phyloP scores from a whole-genome alignment of 768 basidiomycete species.

The Rhodotorula diobovata region DNA sequence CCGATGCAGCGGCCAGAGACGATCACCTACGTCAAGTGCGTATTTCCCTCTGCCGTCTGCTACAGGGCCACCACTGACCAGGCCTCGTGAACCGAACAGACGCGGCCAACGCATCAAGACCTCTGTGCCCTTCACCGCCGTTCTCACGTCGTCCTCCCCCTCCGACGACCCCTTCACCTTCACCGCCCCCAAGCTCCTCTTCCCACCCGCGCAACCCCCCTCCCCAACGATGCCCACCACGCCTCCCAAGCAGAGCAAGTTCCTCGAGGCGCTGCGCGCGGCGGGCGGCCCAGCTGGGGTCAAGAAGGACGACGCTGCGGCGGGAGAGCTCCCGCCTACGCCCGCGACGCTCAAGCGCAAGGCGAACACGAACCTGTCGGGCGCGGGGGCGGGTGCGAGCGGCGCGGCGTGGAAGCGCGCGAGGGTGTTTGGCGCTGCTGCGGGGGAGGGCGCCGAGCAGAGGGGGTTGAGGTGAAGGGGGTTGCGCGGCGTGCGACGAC shows the following conservation, averaged over 20 bases:
- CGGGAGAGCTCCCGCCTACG: conserved; percentile 20
- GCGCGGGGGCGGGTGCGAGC: not conserved
- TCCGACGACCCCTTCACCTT: conserved; percentile 36
- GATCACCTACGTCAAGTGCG: conserved; percentile 34
- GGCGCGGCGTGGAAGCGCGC: conserved; percentile 13
- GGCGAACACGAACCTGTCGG: not conserved
- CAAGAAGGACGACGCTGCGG: not conserved
- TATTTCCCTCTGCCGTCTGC: not conserved
- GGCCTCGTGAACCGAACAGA: not conserved
- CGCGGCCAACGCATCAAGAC: conserved; percentile 34
- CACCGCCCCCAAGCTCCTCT: conserved; percentile 31
- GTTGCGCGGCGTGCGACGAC: too few relatives aligned
- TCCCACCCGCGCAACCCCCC: conserved; percentile 24
- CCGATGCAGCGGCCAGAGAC: conserved; percentile 27
- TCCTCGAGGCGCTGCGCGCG: conserved; percentile 33
- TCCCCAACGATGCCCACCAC: conserved; percentile 7
- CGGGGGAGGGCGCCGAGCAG: conserved; percentile 1
- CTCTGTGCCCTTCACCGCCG: conserved; percentile 31
- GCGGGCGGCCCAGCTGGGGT: not conserved
- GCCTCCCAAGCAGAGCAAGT: conserved; percentile 18
- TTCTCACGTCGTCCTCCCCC: conserved; percentile 22
- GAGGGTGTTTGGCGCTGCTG: not conserved
- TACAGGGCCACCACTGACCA: not conserved
- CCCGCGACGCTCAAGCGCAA: conserved; percentile 29
- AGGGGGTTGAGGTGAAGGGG: not conserved